phyloP scores from a whole-genome alignment of 192 early-diverging fungal species.

The Chytriomyces sp. region DNA sequence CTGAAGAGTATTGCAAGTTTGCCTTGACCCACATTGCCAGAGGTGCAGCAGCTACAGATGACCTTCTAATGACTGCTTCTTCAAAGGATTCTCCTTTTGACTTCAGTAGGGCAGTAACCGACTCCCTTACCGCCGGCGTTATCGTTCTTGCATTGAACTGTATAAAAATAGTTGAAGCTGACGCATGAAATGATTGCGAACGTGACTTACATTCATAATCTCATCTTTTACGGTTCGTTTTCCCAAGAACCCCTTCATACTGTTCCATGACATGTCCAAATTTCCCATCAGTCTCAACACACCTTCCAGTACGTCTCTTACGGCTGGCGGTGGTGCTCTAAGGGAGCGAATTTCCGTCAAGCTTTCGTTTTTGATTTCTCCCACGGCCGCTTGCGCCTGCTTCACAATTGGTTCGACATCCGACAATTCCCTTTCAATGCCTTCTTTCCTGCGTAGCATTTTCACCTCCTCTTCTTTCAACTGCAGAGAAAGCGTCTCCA shows the following conservation, averaged over 20 bases:
- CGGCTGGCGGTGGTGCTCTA: conserved; percentile 65
- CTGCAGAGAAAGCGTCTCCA: conserved; percentile 54
- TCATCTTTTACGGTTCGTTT: conserved; percentile 69
- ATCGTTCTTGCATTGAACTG: conserved; percentile 61
- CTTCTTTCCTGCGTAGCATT: conserved; percentile 52
- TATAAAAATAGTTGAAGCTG: too few species aligned
- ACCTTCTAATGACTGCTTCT: conserved; percentile 56
- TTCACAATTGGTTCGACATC: conserved; percentile 64
- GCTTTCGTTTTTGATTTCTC: conserved; percentile 62
- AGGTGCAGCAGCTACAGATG: conserved; percentile 62
- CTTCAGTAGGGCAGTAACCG: conserved; percentile 55
- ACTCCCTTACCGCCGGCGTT: conserved; percentile 48
- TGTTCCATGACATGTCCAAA: conserved; percentile 72
- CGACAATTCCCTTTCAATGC: conserved; percentile 59
- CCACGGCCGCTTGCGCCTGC: conserved; percentile 61
- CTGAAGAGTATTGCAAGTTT: conserved; percentile 61
- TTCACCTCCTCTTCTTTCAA: conserved; percentile 61
- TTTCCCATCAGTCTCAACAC: conserved; percentile 65
- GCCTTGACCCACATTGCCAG: conserved; percentile 70
- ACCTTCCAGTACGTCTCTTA: conserved; percentile 68
- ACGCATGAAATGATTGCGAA: too few species aligned
- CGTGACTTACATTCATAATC: conserved; percentile 52
- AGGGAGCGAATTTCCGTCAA: conserved; percentile 67
- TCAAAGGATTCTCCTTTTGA: conserved; percentile 68
- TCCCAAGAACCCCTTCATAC: conserved; percentile 70